Evolutionary conservation across 2,329 filamentous ascomycete species (phyloP).

Genomic region (Trichoderma semiorbis): DNA sequence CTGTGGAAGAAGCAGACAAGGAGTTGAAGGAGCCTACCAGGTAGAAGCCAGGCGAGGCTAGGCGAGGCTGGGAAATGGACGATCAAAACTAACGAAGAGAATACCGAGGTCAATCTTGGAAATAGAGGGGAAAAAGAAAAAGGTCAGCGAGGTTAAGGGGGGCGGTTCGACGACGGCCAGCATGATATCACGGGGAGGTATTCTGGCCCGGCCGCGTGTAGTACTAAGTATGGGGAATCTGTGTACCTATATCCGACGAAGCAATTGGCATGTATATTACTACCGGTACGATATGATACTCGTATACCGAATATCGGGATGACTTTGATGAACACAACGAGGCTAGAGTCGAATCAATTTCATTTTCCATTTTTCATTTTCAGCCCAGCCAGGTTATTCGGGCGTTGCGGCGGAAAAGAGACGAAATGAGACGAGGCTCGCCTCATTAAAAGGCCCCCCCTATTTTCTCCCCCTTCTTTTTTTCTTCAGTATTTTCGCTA

Average conservation of each 20-base stretch:
- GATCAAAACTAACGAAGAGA: neutral
- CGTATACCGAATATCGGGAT: conserved; percentile 1
- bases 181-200: neutral
- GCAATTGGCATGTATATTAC: conserved; percentile 9
- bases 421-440: conserved; percentile 6
- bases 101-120: neutral
- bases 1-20: conserved; percentile 18
- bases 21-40: neutral
- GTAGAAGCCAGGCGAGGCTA: neutral
- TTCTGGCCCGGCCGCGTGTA: neutral
- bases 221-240: neutral
- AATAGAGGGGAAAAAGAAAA: too few species aligned
- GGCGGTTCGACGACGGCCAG: neutral
- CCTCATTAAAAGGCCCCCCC: conserved; percentile 4
- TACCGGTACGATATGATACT: neutral
- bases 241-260: neutral
- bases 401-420: neutral
- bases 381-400: neutral
- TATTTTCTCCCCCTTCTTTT: neutral
- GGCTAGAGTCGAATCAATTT: neutral
- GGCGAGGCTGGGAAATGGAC: neutral
- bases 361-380: neutral
- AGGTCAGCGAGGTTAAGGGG: neutral
- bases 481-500: neutral
- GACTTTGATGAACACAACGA: neutral